Evolutionary conservation across 352 stramenopile species (phyloP).

Genomic region (Plasmopara viticola): DNA sequence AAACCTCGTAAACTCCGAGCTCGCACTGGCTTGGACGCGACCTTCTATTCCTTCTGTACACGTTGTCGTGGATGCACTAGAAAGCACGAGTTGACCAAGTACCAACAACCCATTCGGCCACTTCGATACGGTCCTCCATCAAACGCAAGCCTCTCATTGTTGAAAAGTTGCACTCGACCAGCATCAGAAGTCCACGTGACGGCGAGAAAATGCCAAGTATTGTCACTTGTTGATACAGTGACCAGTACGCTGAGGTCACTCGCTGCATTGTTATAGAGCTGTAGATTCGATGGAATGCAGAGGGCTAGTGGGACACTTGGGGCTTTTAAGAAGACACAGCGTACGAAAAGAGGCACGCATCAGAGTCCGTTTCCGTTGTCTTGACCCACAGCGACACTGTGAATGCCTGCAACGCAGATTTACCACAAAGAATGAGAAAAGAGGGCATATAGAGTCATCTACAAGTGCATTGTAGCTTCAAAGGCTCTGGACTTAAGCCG

Average conservation of each 20-base stretch:
- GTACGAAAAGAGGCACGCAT: conserved; percentile 50
- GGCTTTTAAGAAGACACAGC: conserved; percentile 5
- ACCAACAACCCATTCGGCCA: conserved; percentile 35
- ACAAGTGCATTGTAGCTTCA: conserved; percentile 28
- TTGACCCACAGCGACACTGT: conserved; percentile 62
- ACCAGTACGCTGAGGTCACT: conserved; percentile 22
- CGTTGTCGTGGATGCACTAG: conserved; percentile 3
- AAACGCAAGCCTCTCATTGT: conserved; percentile 68
- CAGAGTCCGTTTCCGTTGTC: conserved; percentile 24
- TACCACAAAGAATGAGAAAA: neutral
- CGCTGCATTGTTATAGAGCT: conserved; percentile 39
- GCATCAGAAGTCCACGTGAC: conserved; percentile 49
- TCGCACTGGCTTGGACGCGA: conserved; percentile 2
- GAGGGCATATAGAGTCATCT: neutral
- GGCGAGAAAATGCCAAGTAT: conserved; percentile 62
- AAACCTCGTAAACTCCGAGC: neutral
- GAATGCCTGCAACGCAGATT: conserved; percentile 25
- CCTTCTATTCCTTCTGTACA: conserved; percentile 8
- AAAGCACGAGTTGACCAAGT: conserved; percentile 37
- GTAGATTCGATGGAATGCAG: conserved; percentile 56
- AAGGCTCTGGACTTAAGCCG: conserved; percentile 48
- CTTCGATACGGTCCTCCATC: conserved; percentile 56
- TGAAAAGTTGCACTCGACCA: conserved; percentile 45
- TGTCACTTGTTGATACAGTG: conserved; percentile 62
- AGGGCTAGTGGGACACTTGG: conserved; percentile 35